phyloP scores from a whole-genome alignment of 305 asterid genomes.

The Rubia tinctorum region DNA sequence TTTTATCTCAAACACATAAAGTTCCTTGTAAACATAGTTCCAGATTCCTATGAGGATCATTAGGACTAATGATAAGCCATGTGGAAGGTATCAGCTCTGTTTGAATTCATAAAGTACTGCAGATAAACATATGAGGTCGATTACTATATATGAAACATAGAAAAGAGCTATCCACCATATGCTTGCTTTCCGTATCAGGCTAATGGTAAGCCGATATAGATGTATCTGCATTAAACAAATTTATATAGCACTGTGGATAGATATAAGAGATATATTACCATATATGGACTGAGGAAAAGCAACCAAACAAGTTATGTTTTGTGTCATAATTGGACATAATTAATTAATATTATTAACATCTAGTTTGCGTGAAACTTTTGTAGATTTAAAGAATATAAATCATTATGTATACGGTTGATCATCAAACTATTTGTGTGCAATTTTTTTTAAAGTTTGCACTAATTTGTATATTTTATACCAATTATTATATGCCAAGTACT shows the following conservation, averaged over 20 bases:
- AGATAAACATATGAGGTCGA: slow-evolving; percentile 49
- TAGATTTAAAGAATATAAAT: too few relatives aligned
- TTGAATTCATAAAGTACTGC: slow-evolving; percentile 63
- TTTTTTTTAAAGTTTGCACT: too few relatives aligned
- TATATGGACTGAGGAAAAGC: too few relatives aligned
- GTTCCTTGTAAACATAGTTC: slow-evolving; percentile 60
- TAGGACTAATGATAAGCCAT: slow-evolving; percentile 44
- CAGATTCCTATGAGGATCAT: slow-evolving; percentile 62
- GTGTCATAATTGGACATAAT: not conserved
- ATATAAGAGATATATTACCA: too few relatives aligned
- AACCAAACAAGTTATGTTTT: slow-evolving; percentile 43
- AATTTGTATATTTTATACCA: too few relatives aligned
- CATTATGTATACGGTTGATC: too few relatives aligned
- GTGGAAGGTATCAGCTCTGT: slow-evolving; percentile 67
- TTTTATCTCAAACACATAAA: slow-evolving; percentile 57
- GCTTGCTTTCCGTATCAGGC: slow-evolving; percentile 60
- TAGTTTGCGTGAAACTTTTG: too few relatives aligned
- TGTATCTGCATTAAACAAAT: too few relatives aligned
- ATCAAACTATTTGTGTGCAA: too few relatives aligned
- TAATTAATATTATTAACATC: slow-evolving; percentile 17
- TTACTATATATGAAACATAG: slow-evolving; percentile 29
- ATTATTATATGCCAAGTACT: too few relatives aligned
- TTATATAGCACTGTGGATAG: too few relatives aligned
- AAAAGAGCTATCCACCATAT: slow-evolving; percentile 56
- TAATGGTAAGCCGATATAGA: too few relatives aligned